Conservation (phyloP, 768 basidiomycete species). For the Hygrocybe punicea region DNA sequence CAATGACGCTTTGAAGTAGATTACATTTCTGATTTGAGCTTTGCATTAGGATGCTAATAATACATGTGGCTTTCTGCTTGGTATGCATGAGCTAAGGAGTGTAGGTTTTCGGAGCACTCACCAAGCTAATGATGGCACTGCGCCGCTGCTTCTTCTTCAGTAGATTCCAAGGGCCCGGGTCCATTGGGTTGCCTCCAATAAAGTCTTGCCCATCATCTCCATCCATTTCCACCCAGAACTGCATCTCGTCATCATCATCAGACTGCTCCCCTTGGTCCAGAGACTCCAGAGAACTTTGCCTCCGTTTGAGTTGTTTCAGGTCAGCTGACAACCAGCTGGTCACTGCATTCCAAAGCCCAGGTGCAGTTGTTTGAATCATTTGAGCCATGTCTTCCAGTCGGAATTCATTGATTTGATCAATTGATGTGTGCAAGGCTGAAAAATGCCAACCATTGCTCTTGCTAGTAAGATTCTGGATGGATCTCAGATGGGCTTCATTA, state of each 20-base stretch:
- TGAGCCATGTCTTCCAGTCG: not conserved
- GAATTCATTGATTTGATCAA: not conserved
- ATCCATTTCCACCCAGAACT: slow-evolving; percentile 2
- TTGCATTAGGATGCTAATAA: slow-evolving; percentile 10
- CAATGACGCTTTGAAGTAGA: slow-evolving; percentile 9
- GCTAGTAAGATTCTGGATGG: not conserved
- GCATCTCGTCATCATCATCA: not conserved
- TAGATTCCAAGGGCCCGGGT: not conserved
- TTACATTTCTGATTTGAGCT: slow-evolving; percentile 14
- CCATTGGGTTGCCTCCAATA: not conserved
- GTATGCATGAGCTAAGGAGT: not conserved
- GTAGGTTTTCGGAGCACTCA: not conserved
- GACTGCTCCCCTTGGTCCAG: not conserved
- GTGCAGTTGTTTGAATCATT: not conserved
- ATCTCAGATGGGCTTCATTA: not conserved
- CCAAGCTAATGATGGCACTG: not conserved
- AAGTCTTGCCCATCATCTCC: not conserved
- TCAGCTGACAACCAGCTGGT: not conserved
- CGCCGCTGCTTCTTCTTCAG: too few species aligned
- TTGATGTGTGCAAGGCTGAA: not conserved
- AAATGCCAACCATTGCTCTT: not conserved
- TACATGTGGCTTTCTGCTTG: not conserved
- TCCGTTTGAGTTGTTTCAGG: not conserved
- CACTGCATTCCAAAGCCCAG: not conserved
- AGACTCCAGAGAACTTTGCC: not conserved